Base-by-base conservation (phyloP, 352 stramenopile genomes). In the Globisporangium nodosum region DNA sequence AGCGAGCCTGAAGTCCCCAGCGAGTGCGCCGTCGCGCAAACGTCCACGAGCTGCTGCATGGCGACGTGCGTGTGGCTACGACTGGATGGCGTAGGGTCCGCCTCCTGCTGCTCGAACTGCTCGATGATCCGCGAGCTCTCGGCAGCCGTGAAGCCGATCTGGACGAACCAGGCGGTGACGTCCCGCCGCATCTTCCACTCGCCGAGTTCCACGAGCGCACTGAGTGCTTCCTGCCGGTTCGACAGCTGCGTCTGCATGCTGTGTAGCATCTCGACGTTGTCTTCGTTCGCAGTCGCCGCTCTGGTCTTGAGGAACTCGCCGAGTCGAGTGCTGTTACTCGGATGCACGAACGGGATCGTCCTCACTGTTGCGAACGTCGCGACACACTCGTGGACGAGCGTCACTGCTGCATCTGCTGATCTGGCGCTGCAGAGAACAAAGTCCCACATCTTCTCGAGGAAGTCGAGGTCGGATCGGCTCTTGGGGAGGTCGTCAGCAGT, bases 401-500 rank as follows among this genome's bases (percentile, higher is more conserved):
- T 13, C n/a, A 46, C 50, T 13, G 56, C 47, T 37, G 5, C 9
- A 7, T 63, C 61, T 30, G 48, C 31, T 15, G 49, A 47, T 15
- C 18, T 2, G 0, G 35, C 55, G 35, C 63, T 46, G 1, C 8
- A 12, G 33, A 63, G 24, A n/a, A 40, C 60, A 66, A 66, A 66
- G 4, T 43, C 55, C 61, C 61, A 66, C 49, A 64, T 47, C 30
- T 63, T 56, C 50, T 66, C 61, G 2, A 64, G 31, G 4, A 66
- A 54, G 31, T 66, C 61, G 20, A 58, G 24, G 11, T 66, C 55
- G 4, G 55, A 52, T 15, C 55, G 61, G n/a, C 24, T 49, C 31
- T 49, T 40, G 4, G 33, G 12, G 11, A 30, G 16, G 7, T 54
- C 43, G 11, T 52, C 48, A n/a, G n/a, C n/a, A n/a, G n/a, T 4